Evolutionary conservation across 768 basidiomycete genomes (phyloP).

Genomic region (Boletus reticuloceps): DNA sequence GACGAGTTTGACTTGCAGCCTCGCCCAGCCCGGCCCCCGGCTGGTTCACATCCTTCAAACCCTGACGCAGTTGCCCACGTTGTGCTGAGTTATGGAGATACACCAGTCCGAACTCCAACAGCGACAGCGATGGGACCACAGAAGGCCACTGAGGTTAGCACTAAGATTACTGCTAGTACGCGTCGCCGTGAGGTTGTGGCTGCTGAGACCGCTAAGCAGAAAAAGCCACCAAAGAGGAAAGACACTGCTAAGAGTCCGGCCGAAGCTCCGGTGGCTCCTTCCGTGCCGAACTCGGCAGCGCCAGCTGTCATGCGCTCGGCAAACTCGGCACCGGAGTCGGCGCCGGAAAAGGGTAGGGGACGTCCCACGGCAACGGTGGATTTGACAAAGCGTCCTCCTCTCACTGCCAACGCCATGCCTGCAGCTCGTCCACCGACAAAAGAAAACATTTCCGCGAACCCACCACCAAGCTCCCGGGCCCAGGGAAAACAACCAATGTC

Average conservation of each 20-base stretch:
- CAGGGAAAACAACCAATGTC: conserved; percentile 94
- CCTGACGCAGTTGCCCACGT: conserved; percentile 36
- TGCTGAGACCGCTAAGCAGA: conserved; percentile 21
- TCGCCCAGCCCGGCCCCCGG: conserved; percentile 20
- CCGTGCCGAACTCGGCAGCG: conserved; percentile 30
- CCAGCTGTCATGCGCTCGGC: conserved; percentile 21
- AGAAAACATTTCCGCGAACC: conserved; percentile 35
- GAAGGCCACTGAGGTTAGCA: conserved; percentile 18
- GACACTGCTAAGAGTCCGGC: conserved; percentile 23
- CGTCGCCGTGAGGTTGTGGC: conserved; percentile 12
- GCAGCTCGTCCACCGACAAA: conserved; percentile 39
- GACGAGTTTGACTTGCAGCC: conserved; percentile 30
- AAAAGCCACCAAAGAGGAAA: conserved; percentile 48
- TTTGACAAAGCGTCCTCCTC: conserved; percentile 40
- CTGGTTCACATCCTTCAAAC: conserved; percentile 14
- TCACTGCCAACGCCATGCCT: conserved; percentile 42
- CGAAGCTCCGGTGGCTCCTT: conserved; percentile 21
- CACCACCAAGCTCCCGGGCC: conserved; percentile 75
- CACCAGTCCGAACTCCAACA: conserved; percentile 13
- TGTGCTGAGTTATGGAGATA: conserved; percentile 41
- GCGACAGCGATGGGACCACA: conserved; percentile 5
- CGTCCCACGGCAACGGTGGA: conserved; percentile 33
- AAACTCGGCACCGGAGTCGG: conserved; percentile 32
- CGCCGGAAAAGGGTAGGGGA: conserved; percentile 31
- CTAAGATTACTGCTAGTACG: conserved; percentile 29